These are phyloP conservation scores for Mucor plumbeus DNA, from an alignment of 371 early-diverging fungal genomes.

Conservation along the genomic window DNA sequence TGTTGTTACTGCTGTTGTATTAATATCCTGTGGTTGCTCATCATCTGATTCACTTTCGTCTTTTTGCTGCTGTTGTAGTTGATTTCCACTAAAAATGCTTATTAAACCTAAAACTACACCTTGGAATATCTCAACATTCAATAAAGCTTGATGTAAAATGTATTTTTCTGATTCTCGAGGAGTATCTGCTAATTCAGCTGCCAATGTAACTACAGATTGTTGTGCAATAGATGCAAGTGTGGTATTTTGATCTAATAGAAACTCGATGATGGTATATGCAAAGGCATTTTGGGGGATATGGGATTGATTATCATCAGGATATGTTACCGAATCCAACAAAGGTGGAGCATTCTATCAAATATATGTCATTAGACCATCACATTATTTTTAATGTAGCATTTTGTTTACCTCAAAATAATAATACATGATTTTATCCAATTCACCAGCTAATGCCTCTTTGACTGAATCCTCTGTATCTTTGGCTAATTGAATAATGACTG, in stretches of 20 bases:
- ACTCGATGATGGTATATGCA: slow-evolving; percentile 48
- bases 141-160: slow-evolving; percentile 26
- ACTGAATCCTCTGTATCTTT: slow-evolving; percentile 46
- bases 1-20: not conserved
- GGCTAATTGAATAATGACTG: slow-evolving; percentile 39
- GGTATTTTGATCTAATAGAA: slow-evolving; percentile 60
- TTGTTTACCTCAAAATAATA: slow-evolving; percentile 41
- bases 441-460: slow-evolving; percentile 36
- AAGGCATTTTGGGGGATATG: slow-evolving; percentile 45
- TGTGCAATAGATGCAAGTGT: slow-evolving; percentile 53
- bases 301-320: slow-evolving; percentile 11
- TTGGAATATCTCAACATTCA: slow-evolving; percentile 49
- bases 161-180: slow-evolving; percentile 20
- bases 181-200: slow-evolving; percentile 47
- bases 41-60: slow-evolving; percentile 1
- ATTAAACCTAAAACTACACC: slow-evolving; percentile 45
- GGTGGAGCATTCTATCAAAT: slow-evolving; percentile 16
- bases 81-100: slow-evolving; percentile 18
- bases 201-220: slow-evolving; percentile 50
- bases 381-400: not conserved
- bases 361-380: not conserved
- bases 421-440: slow-evolving; percentile 40
- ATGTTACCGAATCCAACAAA: not conserved
- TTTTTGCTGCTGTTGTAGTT: slow-evolving; percentile 12
- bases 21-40: slow-evolving; percentile 8